phyloP scores from a whole-genome alignment of 208 protist genomes.

The Acanthamoeba healyi region DNA sequence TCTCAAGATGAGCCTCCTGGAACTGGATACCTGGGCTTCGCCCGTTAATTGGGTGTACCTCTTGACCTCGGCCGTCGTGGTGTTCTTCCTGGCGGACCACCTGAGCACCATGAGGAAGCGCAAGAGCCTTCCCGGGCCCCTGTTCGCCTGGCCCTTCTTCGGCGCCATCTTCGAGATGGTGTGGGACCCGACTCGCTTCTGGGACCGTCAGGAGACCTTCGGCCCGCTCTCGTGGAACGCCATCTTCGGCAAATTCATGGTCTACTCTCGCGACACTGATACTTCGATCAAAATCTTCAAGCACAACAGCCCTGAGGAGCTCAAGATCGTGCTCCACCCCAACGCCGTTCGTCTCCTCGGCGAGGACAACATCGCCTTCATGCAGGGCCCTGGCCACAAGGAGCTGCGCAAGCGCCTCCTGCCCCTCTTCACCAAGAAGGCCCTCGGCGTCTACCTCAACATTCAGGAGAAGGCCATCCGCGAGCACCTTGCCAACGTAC shows the following conservation, averaged over 20 bases:
- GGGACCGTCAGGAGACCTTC: conserved; percentile 84
- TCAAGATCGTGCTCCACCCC: conserved; percentile 76
- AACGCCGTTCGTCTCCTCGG: conserved; percentile 76
- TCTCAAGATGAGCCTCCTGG: conserved; percentile 27
- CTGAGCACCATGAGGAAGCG: conserved; percentile 74
- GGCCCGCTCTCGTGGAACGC: conserved; percentile 86
- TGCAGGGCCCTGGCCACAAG: conserved; percentile 83
- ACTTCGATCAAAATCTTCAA: conserved; percentile 72
- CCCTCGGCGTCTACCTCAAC: conserved; percentile 84
- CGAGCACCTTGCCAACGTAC: conserved; percentile 78
- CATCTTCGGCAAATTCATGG: conserved; percentile 82
- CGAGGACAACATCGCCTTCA: conserved; percentile 86
- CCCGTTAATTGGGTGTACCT: conserved; percentile 54
- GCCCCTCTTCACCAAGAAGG: conserved; percentile 85
- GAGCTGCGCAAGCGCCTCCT: conserved; percentile 86
- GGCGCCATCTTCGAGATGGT: conserved; percentile 87
- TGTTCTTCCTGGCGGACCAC: conserved; percentile 73
- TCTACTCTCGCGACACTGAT: conserved; percentile 73
- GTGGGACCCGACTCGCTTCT: conserved; percentile 82
- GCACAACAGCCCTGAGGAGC: conserved; percentile 70
- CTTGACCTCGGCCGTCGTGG: conserved; percentile 17
- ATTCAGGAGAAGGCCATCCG: conserved; percentile 83
- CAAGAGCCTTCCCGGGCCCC: conserved; percentile 82
- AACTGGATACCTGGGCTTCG: conserved; percentile 49
- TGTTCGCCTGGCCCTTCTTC: conserved; percentile 83